A percentile compares a stretch with the other conserved stretches of the same genome.
Evolutionary conservation across 768 basidiomycete species (phyloP).

Genomic region (Crucibulum laeve): DNA sequence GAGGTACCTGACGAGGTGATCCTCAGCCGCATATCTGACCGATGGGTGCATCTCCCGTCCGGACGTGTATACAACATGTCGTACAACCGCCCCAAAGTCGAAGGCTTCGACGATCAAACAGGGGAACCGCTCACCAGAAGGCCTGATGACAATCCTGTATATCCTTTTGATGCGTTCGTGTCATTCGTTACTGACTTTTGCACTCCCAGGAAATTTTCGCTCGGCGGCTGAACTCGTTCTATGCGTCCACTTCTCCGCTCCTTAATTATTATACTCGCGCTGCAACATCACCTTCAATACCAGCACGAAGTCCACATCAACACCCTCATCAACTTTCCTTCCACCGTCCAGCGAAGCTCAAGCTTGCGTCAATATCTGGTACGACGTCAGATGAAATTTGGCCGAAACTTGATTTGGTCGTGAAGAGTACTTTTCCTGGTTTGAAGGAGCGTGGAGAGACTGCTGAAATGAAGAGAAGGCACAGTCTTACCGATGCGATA

Average conservation of each 20-base stretch:
- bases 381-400: slow-evolving; percentile 86
- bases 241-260: slow-evolving; percentile 77
- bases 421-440: slow-evolving; percentile 54
- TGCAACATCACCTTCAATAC: slow-evolving; percentile 19
- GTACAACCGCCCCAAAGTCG: slow-evolving; percentile 79
- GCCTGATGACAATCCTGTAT: slow-evolving; percentile 85
- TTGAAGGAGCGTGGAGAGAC: slow-evolving; percentile 47
- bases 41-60: slow-evolving; percentile 85
- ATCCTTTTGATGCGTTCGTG: slow-evolving; percentile 19
- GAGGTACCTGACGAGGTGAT: slow-evolving; percentile 89
- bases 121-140: slow-evolving; percentile 86
- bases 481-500: slow-evolving; percentile 53
- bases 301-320: slow-evolving; percentile 27
- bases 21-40: slow-evolving; percentile 80
- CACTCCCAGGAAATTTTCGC: slow-evolving; percentile 66
- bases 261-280: slow-evolving; percentile 58
- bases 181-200: slow-evolving; percentile 4
- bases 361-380: slow-evolving; percentile 61
- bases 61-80: slow-evolving; percentile 88
- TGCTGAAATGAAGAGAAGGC: slow-evolving; percentile 37
- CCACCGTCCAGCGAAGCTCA: slow-evolving; percentile 39
- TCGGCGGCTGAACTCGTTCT: slow-evolving; percentile 73
- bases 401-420: slow-evolving; percentile 68
- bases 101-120: slow-evolving; percentile 81
- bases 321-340: slow-evolving; percentile 51